Percentiles rank a stretch among this genome's conserved stretches.
Evolutionary conservation across 805 yeast genomes (phyloP).

Genomic region (Schizosaccharomyces cryophilus): DNA sequence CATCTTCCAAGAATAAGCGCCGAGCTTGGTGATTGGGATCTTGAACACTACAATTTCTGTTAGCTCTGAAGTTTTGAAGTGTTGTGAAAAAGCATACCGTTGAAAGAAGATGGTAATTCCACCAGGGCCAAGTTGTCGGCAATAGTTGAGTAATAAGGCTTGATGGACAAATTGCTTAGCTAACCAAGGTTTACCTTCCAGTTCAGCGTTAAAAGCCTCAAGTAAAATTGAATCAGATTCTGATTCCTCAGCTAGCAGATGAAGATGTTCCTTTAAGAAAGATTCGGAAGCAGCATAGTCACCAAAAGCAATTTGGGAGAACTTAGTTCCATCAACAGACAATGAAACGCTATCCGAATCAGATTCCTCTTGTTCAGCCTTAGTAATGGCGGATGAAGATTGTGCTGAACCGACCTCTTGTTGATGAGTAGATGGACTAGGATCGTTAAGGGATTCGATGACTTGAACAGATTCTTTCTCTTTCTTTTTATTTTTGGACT

Average conservation of each 20-base stretch:
- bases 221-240: conserved; percentile 82
- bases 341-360: conserved; percentile 13
- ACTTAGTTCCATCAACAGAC: conserved; percentile 38
- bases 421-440: not conserved
- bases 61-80: not conserved
- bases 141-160: conserved; percentile 54
- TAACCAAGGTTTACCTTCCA: conserved; percentile 28
- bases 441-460: conserved; percentile 16
- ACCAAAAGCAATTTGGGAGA: conserved; percentile 29
- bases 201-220: conserved; percentile 71
- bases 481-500: conserved; percentile 12
- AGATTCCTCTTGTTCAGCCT: conserved; percentile 3
- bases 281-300: conserved; percentile 27
- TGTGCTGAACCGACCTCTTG: not conserved
- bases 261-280: conserved; percentile 29
- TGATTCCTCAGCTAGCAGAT: conserved; percentile 40
- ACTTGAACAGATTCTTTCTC: conserved; percentile 11
- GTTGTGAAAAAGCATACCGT: conserved; percentile 25
- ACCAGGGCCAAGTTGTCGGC: conserved; percentile 20
- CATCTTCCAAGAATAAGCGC: conserved; percentile 47
- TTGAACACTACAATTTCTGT: not conserved
- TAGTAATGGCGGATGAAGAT: conserved; percentile 3
- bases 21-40: conserved; percentile 31
- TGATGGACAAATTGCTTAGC: conserved; percentile 56
- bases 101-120: conserved; percentile 45